Evolutionary conservation across 495 filamentous ascomycete genomes (phyloP), one percentile per base, ranked within the genome.

Genomic region (Penicillium cinerascens): DNA sequence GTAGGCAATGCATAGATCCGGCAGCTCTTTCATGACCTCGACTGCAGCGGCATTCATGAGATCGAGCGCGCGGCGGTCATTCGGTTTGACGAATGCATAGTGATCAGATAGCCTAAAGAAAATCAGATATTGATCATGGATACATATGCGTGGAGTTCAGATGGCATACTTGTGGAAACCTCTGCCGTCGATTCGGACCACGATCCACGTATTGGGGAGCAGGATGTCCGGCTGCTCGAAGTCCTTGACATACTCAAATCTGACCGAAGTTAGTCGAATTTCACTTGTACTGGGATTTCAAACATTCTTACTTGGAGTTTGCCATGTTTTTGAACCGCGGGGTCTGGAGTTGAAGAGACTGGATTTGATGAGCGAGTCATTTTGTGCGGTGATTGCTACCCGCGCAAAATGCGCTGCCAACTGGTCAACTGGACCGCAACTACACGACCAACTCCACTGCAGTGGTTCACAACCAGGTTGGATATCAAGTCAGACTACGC

Each of bases 41-140:
- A 80, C 78, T 2, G 93, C 93, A 1, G 89, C 89, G 3, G 85
- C 87, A 64, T 97, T 98, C 93, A 97, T 97, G 57, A 98, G 83
- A 69, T 93, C 81, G 3, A 97, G 74, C 23, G 92, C 93, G 41
- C 86, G 81, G 44, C 78, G 78, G 66, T 98, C 93, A 74, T 97
- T 98, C 16, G 93, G 93, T 62, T 97, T 97, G 53, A 82, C 76
- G 61, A 96, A 97, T 5, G 66, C 72, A 72, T 98, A 91, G 58
- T 88, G 92, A 47, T 78, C 75, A 37, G 87, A 87, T 52, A 97
- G 83, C 61, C 86, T 93, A 37, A 16, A 27, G 1, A 15, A 21
- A 21, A 38, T 61, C 39, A 61, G 50, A 42, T 36, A 41, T 13
- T 21, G 26, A 17, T 15, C 22, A 44, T 21, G 21, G 18, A 42